Conservation (phyloP, 768 basidiomycete genomes). For the Porphyrellus cyaneotinctus region DNA sequence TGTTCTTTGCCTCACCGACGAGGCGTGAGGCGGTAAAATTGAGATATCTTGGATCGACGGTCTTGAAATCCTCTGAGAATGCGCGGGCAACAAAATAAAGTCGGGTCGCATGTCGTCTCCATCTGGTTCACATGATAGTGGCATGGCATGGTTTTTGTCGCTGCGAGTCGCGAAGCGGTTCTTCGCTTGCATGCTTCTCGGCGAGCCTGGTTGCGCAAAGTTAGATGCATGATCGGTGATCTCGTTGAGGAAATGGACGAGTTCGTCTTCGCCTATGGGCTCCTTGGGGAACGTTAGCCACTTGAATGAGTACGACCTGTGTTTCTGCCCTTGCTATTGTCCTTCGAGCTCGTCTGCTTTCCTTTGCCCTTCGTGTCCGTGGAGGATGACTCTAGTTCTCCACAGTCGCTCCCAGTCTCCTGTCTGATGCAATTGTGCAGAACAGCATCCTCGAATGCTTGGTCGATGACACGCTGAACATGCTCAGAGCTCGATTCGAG, state of each 20-base stretch:
- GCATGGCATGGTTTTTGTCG: too few species aligned
- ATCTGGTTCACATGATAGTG: too few species aligned
- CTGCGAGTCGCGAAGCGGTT: neutral
- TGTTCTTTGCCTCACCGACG: too few species aligned
- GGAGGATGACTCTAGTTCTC: neutral
- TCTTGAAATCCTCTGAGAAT: too few species aligned
- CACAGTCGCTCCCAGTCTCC: neutral
- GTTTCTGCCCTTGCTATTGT: too few species aligned
- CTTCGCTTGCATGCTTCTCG: neutral
- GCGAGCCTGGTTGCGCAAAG: neutral
- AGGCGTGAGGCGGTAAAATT: too few species aligned
- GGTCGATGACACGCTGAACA: neutral
- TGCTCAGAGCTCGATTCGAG: neutral
- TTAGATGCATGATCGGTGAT: conserved; percentile 1
- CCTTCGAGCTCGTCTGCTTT: too few species aligned
- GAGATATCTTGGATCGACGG: too few species aligned
- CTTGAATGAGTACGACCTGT: conserved; percentile 2
- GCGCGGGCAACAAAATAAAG: too few species aligned
- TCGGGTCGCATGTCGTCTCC: too few species aligned
- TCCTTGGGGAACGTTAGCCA: conserved; percentile 4
- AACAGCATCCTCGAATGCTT: neutral
- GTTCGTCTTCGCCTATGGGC: conserved; percentile 1
- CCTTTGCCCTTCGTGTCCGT: neutral
- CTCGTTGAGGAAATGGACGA: conserved; percentile 3
- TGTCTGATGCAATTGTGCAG: neutral